Evolutionary conservation across 169 alveolate genomes (phyloP).

Genomic region (Eimeria maxima): DNA sequence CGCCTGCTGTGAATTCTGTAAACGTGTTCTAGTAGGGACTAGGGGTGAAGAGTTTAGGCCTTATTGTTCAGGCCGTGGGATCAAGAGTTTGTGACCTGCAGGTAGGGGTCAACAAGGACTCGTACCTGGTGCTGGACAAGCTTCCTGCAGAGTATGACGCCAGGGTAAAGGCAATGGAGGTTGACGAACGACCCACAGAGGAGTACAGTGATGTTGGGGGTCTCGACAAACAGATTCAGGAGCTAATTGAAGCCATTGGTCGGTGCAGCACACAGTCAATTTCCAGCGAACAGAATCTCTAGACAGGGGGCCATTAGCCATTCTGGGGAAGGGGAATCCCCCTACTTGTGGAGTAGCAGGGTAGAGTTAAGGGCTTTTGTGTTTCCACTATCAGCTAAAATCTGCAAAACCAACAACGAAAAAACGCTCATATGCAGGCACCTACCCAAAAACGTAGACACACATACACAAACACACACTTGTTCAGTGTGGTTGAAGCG

Average conservation of each 20-base stretch:
- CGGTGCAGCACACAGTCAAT: not conserved
- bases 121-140: constrained; percentile 98
- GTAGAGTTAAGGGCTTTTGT: not conserved
- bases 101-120: constrained; percentile 99
- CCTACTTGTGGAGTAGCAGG: not conserved
- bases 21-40: not conserved
- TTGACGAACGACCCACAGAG: constrained; percentile 99
- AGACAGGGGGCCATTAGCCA: not conserved
- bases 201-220: constrained; percentile 99
- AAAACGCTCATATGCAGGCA: not conserved
- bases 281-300: not conserved
- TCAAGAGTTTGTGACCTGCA: constrained; percentile 92
- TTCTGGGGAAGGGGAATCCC: not conserved
- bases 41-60: not conserved
- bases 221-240: constrained; percentile 99
- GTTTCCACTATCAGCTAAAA: not conserved
- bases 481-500: not conserved
- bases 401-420: not conserved
- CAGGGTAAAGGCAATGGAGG: constrained; percentile 99
- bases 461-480: not conserved
- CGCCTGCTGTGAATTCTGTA: not conserved
- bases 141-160: constrained; percentile 99
- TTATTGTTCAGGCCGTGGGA: not conserved
- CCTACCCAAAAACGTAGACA: not conserved
- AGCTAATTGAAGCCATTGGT: constrained; percentile 98